phyloP scores from a whole-genome alignment of 768 basidiomycete species.

The Tulasnella sp. region DNA sequence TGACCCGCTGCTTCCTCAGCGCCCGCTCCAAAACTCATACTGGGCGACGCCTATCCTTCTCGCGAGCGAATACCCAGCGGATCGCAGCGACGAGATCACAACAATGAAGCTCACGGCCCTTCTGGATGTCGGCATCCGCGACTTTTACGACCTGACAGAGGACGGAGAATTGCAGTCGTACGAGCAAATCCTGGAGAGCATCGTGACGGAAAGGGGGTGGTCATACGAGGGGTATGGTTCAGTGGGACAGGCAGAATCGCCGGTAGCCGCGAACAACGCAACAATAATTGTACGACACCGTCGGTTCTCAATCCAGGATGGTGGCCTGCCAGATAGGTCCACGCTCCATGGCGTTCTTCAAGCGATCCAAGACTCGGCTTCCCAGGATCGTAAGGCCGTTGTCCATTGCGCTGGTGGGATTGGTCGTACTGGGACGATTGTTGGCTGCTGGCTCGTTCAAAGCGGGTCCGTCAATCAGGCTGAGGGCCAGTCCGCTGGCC shows the following conservation, averaged over 20 bases:
- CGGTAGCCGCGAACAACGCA: not conserved
- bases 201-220: not conserved
- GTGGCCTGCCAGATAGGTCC: not conserved
- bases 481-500: not conserved
- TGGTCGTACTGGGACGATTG: constrained; percentile 1
- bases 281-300: not conserved
- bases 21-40: constrained; percentile 7
- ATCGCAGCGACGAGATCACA: not conserved
- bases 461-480: not conserved
- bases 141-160: constrained; percentile 12
- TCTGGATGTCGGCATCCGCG: not conserved
- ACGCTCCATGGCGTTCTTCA: not conserved
- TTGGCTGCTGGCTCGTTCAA: constrained; percentile 8
- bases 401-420: constrained; percentile 5
- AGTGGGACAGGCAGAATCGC: not conserved
- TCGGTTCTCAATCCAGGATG: constrained; percentile 5
- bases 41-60: constrained; percentile 6
- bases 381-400: not conserved
- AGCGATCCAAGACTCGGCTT: not conserved
- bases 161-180: not conserved
- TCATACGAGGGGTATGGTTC: not conserved
- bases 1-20: constrained; percentile 2
- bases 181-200: not conserved
- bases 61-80: constrained; percentile 13
- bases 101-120: not conserved